A percentile compares a stretch with the other conserved stretches of the same genome.
phyloP scores from a whole-genome alignment of 345 rosid genomes.

The Moricandia moricandioides region DNA sequence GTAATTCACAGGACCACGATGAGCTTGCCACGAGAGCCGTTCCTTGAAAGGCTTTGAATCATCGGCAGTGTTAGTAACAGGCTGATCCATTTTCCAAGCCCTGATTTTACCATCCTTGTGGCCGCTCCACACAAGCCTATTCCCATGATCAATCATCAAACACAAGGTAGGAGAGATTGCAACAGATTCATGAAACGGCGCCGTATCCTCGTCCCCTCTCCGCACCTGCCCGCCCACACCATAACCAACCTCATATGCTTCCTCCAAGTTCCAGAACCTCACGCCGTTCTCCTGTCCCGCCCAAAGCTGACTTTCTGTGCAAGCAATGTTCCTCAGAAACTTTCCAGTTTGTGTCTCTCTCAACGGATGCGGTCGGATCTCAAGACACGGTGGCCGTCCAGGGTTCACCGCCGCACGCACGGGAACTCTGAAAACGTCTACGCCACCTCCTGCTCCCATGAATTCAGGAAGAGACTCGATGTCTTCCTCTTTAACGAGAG shows the following conservation, averaged over 20 bases:
- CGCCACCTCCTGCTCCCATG: constrained; percentile 48
- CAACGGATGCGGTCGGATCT: constrained; percentile 80
- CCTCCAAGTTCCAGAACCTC: constrained; percentile 62
- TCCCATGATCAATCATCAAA: constrained; percentile 59
- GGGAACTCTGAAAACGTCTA: constrained; percentile 58
- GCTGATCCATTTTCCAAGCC: constrained; percentile 76
- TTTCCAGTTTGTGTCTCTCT: constrained; percentile 81
- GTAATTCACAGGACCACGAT: constrained; percentile 68
- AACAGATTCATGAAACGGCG: constrained; percentile 74
- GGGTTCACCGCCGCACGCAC: constrained; percentile 64
- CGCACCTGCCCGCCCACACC: constrained; percentile 50
- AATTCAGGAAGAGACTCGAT: constrained; percentile 52
- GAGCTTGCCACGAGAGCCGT: constrained; percentile 86
- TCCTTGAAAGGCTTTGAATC: constrained; percentile 59
- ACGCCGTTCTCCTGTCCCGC: constrained; percentile 88
- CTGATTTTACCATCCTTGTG: constrained; percentile 85
- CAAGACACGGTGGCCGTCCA: constrained; percentile 64
- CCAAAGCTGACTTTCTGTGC: constrained; percentile 76
- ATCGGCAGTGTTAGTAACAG: constrained; percentile 18
- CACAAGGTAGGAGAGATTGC: constrained; percentile 66
- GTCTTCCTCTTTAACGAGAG: constrained; percentile 11
- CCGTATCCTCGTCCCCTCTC: constrained; percentile 86
- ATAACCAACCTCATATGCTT: constrained; percentile 53
- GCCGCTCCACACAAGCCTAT: constrained; percentile 74
- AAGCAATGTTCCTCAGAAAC: constrained; percentile 75